These are phyloP conservation scores for Populus davidiana DNA, from an alignment of 345 rosid species.

Conservation along the genomic window DNA sequence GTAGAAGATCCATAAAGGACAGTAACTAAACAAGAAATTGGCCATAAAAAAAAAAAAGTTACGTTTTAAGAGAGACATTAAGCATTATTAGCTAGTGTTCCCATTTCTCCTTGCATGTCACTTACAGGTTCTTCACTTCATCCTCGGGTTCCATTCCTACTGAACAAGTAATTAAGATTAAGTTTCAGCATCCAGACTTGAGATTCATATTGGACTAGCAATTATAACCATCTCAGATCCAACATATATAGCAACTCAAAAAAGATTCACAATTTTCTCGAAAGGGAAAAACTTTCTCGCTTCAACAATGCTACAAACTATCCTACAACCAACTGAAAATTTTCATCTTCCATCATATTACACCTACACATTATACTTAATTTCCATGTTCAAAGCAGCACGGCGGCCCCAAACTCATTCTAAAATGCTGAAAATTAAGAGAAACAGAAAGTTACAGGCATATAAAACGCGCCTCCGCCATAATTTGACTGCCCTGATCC, in stretches of 20 bases:
- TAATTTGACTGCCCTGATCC: slow-evolving; percentile 45
- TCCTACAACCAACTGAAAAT: background rate
- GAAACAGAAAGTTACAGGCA: slow-evolving; percentile 28
- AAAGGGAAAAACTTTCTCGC: background rate
- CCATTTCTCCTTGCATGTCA: background rate
- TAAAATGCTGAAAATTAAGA: background rate
- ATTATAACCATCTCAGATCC: background rate
- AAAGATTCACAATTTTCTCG: background rate
- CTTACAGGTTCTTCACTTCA: background rate
- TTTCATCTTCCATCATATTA: background rate
- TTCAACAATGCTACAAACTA: background rate
- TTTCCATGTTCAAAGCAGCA: background rate
- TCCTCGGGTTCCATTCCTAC: background rate
- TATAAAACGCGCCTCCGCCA: slow-evolving; percentile 60
- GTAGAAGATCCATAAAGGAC: background rate
- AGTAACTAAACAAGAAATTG: background rate
- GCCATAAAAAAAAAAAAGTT: background rate
- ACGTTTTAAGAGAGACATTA: background rate
- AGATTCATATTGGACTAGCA: background rate
- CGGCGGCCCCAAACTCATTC: background rate
- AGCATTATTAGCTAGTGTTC: background rate
- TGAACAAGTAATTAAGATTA: background rate
- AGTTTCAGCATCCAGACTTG: background rate
- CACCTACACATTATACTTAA: background rate
- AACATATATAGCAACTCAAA: background rate